Evolutionary conservation across 768 basidiomycete species (phyloP), one percentile per base, ranked within the genome.

Genomic region (Symmetrospora coprosmae): DNA sequence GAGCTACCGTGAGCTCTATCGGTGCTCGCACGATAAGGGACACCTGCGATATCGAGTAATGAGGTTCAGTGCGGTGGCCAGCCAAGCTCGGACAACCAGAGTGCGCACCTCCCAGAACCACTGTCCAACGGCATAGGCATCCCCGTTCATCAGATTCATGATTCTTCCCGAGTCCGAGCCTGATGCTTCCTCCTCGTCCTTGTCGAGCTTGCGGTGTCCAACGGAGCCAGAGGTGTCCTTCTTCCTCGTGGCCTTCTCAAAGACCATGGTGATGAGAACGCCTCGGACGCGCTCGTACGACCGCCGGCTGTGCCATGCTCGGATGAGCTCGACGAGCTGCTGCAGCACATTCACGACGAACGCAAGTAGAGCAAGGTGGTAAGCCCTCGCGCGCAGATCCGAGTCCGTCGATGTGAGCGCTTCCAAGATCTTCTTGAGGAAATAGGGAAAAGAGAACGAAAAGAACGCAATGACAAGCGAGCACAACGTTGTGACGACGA

Each of bases 101-200:
- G 35, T 40, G 14, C 35, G 25, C 5, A 47, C 46, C 34, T 58
- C 52, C 59, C 59, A 60, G 39, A 60, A 56, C 48, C 59, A 51
- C 31, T 60, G 59, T 37, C 50, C 59, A 17, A 60, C 49, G 16
- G 50, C 47, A 56, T 60, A 60, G 3, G 59, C 50, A 39, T 60
- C 59, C 5, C 59, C 59, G 37, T 33, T 60, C 59, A 60, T 60
- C 59, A 60, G 25, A 25, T 60, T 60, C 19, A 49, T 21, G 17
- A 60, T 38, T 28, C 46, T 51, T 2, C 59, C 59, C 9, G 50
- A 4, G 21, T 51, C 52, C 19, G 59, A 21, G 4, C 59, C 59
- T 8, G 28, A 17, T 14, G 46, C 55, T 23, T 58, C 55, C 23
- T 58, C 21, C 31, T 58, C 55, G 43, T 58, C 55, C 37, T 58